Base-by-base conservation (phyloP, 768 basidiomycete species). In the Leccinellum luteum region DNA sequence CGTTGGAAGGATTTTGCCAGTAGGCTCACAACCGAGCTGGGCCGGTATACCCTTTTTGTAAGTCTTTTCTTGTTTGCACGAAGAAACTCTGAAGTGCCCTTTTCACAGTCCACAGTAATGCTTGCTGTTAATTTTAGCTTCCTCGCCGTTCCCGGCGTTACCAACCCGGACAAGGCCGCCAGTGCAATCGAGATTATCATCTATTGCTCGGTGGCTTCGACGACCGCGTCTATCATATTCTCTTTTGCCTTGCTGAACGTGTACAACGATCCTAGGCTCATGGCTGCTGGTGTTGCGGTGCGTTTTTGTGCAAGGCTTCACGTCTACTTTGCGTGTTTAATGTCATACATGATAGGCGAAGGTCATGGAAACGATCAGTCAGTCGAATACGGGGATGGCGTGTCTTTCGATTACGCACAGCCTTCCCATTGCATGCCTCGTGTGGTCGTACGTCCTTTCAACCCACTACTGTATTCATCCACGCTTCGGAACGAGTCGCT, bases 91-190 rank as follows among this genome's bases (percentile, higher is more conserved):
- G 19, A 43, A 43, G 41, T 19, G 6, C 4, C 41, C 19, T 43
- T 43, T 43, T 43, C 41, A 12, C 23, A 63, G 62, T 63, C 62
- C 17, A 63, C 58, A 31, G 63, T 65, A 12, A 61, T 63, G 58
- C 54, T 63, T 9, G 63, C 62, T 1, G 63, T 63, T 3, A 48
- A 65, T 4, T 38, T 63, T 45, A 56, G 62, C 19, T 58, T 64
- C 28, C 64, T 64, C 2, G 35, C 63, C 14, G 44, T 65, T 3
- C 64, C 64, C 0, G 41, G 51, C 7, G 48, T 65, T 30, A 9
- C 43, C 19, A 30, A 3, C 2, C 5, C 15, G 2, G 17, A 3
- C 19, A 0, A 19, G 1, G 13, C 41, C 1, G 30, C 51, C 0
- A 17, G 25, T 6, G 2, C 15, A n/a, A 58, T 55, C 19, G n/a